Evolutionary conservation across 106 monocot genomes (phyloP).

Genomic region (Dendrobium catenatum): DNA sequence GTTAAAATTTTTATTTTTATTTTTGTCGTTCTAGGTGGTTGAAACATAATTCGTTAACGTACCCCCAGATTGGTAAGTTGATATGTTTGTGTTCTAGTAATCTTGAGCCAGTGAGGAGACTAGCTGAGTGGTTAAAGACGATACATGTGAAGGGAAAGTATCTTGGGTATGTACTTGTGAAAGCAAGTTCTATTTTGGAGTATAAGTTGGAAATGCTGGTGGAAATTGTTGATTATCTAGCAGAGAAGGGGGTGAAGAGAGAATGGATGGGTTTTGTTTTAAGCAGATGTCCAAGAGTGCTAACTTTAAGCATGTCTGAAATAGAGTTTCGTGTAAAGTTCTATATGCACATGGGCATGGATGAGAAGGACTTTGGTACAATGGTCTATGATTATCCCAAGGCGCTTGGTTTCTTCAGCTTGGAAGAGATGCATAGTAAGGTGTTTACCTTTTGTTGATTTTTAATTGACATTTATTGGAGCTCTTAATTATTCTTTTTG

Average conservation of each 20-base stretch:
- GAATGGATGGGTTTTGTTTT: constrained; percentile 90
- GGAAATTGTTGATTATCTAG: constrained; percentile 49
- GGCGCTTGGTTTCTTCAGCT: constrained; percentile 70
- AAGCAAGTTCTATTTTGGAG: constrained; percentile 45
- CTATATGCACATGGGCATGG: constrained; percentile 86
- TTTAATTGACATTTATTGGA: constrained; percentile 2
- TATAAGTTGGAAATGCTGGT: constrained; percentile 44
- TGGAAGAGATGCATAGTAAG: constrained; percentile 95
- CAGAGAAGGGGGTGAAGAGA: constrained; percentile 59
- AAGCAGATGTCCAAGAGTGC: constrained; percentile 65
- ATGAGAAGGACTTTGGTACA: constrained; percentile 78
- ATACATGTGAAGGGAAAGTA: constrained; percentile 77
- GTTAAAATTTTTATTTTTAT: neutral
- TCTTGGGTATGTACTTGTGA: constrained; percentile 71
- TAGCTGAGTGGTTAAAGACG: constrained; percentile 75
- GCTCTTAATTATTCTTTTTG: neutral
- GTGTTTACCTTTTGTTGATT: constrained; percentile 30
- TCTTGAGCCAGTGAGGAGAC: constrained; percentile 37
- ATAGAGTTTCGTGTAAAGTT: constrained; percentile 56
- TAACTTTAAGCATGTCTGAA: constrained; percentile 56
- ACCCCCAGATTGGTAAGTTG: constrained; percentile 77
- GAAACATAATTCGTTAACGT: constrained; percentile 90
- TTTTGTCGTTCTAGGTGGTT: constrained; percentile 62
- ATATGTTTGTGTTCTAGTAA: constrained; percentile 65
- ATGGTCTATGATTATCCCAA: constrained; percentile 96